Base-by-base conservation (phyloP, 495 filamentous ascomycete genomes). In the Rusavskia elegans region DNA sequence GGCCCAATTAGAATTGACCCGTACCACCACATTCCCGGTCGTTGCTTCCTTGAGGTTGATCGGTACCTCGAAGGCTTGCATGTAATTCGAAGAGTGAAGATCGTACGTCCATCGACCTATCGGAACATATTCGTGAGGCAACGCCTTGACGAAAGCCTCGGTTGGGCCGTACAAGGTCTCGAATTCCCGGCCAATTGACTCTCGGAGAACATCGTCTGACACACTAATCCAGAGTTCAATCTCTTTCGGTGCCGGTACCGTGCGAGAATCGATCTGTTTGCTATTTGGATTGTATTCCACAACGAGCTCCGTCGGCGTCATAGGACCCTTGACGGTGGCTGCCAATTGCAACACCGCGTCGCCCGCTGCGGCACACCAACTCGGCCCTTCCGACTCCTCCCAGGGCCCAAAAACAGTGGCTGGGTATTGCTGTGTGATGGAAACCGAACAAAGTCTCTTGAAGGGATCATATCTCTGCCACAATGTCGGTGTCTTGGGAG, bases 1-100 rank as follows among this genome's bases (percentile, higher is more conserved):
- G 3, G 71, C 73, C 71, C 71, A 77, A 45, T 74, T 77, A 2
- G 64, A 67, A 17, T 66, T 72, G 8, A 72, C 64, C 2, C 73
- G 63, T 39, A 75, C 59, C 6, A 66, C 68, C 20, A 75, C 61
- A 48, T 68, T 65, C 40, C 68, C 59, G 14, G 69, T 68, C 5
- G 66, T 61, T 10, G 75, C 52, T 0, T 57, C 63, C 2, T 61
- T 61, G 8, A 70, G 59, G 23, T 72, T 62, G 38, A 73, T 58
- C 44, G 10, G 66, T 59, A 50, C 64, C 60, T 10, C 69, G 49
- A 74, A 72, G 5, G 49, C 19, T 52, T 77, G 73, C 14, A 65
- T 53, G 53, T 70, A 40, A 3, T 68, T 38, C 10, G 50, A n/a
- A 3, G 40, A 49, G 17, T 64, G 29, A 29, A 71, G 60, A 36